Conservation (phyloP, 2,329 filamentous ascomycete genomes). For the Fusarium sambucinum region DNA sequence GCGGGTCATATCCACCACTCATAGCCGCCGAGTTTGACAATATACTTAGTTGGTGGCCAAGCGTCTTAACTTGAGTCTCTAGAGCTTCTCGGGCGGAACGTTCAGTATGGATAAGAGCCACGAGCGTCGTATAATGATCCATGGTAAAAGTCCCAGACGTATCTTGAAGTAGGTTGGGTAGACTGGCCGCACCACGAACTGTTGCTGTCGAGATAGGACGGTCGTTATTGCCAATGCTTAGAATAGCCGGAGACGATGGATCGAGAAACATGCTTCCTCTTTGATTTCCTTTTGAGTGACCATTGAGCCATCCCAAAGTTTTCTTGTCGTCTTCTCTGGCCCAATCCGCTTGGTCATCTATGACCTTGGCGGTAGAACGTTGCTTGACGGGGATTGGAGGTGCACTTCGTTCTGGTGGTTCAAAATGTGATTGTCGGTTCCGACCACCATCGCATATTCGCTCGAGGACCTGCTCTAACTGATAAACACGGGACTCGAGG, state of each 20-base stretch:
- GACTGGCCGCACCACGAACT: slow-evolving; percentile 60
- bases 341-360: slow-evolving; percentile 7
- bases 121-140: slow-evolving; percentile 64
- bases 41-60: slow-evolving; percentile 64
- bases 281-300: slow-evolving; percentile 49
- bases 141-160: slow-evolving; percentile 51
- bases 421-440: slow-evolving; percentile 53
- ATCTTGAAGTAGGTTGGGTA: slow-evolving; percentile 57
- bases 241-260: slow-evolving; percentile 10
- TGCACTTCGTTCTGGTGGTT: slow-evolving; percentile 45
- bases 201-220: slow-evolving; percentile 62
- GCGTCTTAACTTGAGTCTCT: slow-evolving; percentile 66
- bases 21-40: slow-evolving; percentile 55
- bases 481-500: slow-evolving; percentile 65
- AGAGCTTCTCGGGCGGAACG: slow-evolving; percentile 67
- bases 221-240: slow-evolving; percentile 25
- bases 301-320: slow-evolving; percentile 46
- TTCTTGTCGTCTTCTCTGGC: slow-evolving; percentile 5
- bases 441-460: slow-evolving; percentile 63
- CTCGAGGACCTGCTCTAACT: slow-evolving; percentile 65
- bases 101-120: slow-evolving; percentile 67
- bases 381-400: slow-evolving; percentile 44
- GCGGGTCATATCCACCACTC: slow-evolving; percentile 46
- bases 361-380: slow-evolving; percentile 9
- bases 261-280: slow-evolving; percentile 61